Conservation (phyloP, 331 rosid genomes). For the Malus hybrid region DNA sequence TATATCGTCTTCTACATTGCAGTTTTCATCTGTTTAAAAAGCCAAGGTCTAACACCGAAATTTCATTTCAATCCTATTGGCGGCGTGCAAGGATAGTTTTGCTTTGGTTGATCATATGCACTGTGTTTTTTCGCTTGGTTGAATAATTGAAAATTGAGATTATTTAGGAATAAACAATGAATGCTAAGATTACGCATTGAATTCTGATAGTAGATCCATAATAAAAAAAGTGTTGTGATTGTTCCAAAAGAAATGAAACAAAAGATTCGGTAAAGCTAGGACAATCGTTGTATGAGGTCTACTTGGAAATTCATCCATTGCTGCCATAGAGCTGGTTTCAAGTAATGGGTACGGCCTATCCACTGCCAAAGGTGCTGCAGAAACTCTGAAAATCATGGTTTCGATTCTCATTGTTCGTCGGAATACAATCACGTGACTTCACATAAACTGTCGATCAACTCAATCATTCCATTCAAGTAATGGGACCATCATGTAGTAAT, state of each 20-base stretch:
- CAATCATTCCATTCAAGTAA: no score
- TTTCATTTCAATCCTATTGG: conserved; percentile 66
- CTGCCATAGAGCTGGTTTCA: conserved; percentile 49
- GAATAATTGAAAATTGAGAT: no score
- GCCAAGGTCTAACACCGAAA: conserved; percentile 43
- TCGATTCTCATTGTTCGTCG: conserved; percentile 63
- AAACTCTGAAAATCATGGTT: conserved; percentile 81
- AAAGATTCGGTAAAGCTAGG: no score
- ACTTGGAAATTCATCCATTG: conserved; percentile 54
- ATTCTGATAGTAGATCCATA: no score
- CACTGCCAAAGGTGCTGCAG: conserved; percentile 85
- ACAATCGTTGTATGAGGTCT: no score
- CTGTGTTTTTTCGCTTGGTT: conserved; percentile 49
- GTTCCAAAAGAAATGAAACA: no score
- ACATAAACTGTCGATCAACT: conserved; percentile 33
- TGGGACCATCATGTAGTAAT: no score
- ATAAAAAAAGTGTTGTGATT: no score
- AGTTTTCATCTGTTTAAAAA: conserved; percentile 19
- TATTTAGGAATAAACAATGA: no score
- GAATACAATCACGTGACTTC: conserved; percentile 69
- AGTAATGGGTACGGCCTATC: conserved; percentile 82
- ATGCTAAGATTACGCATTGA: no score
- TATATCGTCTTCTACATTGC: background rate
- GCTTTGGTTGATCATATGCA: conserved; percentile 54
- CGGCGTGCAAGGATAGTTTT: conserved; percentile 55